phyloP scores from a whole-genome alignment of 192 early-diverging fungal genomes.

The Backusella mclennaniae region DNA sequence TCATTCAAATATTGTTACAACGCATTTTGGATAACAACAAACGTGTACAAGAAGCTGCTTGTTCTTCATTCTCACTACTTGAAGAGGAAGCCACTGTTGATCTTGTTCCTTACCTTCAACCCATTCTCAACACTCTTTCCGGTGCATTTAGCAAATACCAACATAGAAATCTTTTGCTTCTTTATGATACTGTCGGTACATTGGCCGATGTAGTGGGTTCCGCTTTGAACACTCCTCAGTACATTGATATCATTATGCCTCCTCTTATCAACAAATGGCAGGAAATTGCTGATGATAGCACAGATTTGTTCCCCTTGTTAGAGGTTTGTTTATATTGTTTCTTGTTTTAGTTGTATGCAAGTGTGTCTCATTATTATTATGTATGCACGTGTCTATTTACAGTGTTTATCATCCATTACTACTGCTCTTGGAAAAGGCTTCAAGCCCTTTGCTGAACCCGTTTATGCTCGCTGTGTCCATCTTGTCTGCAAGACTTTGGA shows the following conservation, averaged over 20 bases:
- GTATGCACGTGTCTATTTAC: background rate
- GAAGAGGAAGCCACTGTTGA: constrained; percentile 87
- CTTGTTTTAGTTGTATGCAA: background rate
- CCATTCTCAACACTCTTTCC: constrained; percentile 81
- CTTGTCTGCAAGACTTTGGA: constrained; percentile 84
- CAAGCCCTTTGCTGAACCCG: constrained; percentile 75
- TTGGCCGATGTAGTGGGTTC: constrained; percentile 89
- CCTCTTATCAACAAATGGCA: constrained; percentile 88
- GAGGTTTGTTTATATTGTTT: constrained; percentile 54
- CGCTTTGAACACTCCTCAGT: constrained; percentile 78
- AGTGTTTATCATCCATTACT: constrained; percentile 50
- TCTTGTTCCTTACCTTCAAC: constrained; percentile 86
- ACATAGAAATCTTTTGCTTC: constrained; percentile 91
- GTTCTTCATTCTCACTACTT: constrained; percentile 93
- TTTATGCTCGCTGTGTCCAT: constrained; percentile 88
- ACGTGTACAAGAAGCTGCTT: constrained; percentile 96
- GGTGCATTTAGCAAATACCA: constrained; percentile 90
- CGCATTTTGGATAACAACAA: constrained; percentile 96
- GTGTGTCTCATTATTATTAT: background rate
- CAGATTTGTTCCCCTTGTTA: constrained; percentile 92
- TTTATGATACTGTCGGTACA: constrained; percentile 98
- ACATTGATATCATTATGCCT: constrained; percentile 83
- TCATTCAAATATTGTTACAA: constrained; percentile 71
- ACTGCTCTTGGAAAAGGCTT: constrained; percentile 87
- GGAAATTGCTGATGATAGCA: constrained; percentile 75